Percentiles rank a stretch among this genome's conserved stretches.
Evolutionary conservation across 257 asterid species (phyloP).

Genomic region (Ehretia macrophylla): DNA sequence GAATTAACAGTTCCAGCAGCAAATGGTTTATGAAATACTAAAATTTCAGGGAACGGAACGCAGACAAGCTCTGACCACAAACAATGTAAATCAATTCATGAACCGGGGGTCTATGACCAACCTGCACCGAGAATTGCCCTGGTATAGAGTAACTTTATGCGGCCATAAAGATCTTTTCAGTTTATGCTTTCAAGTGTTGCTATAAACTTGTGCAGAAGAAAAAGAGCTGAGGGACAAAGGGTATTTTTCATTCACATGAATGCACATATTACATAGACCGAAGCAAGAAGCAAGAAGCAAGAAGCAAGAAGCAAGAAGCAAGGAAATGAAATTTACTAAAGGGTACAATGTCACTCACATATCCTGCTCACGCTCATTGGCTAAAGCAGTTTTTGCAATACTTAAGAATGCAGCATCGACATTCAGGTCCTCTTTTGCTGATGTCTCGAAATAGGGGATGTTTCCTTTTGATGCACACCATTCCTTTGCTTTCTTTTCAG

Average conservation of each 20-base stretch:
- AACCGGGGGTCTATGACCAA: no score
- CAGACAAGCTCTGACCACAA: no score
- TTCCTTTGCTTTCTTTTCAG: constrained; percentile 90
- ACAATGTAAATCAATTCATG: no score
- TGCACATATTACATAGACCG: not conserved
- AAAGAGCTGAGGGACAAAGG: not conserved
- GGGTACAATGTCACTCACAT: constrained; percentile 52
- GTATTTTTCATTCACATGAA: not conserved
- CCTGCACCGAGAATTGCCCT: no score
- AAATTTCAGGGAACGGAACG: no score
- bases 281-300: not conserved
- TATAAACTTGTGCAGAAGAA: no score
- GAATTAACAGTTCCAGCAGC: no score
- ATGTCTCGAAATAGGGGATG: constrained; percentile 95
- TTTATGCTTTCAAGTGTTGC: no score
- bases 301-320: not conserved
- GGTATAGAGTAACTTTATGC: no score
- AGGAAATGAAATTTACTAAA: not conserved
- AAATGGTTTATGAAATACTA: no score
- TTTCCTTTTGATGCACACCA: constrained; percentile 98
- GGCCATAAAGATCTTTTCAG: no score
- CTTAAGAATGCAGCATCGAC: constrained; percentile 91
- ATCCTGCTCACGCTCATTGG: constrained; percentile 90
- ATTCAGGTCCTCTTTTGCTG: constrained; percentile 94
- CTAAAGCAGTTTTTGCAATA: constrained; percentile 90